Evolutionary conservation across 805 yeast genomes (phyloP).

Genomic region (Metschnikowia kofuensis): DNA sequence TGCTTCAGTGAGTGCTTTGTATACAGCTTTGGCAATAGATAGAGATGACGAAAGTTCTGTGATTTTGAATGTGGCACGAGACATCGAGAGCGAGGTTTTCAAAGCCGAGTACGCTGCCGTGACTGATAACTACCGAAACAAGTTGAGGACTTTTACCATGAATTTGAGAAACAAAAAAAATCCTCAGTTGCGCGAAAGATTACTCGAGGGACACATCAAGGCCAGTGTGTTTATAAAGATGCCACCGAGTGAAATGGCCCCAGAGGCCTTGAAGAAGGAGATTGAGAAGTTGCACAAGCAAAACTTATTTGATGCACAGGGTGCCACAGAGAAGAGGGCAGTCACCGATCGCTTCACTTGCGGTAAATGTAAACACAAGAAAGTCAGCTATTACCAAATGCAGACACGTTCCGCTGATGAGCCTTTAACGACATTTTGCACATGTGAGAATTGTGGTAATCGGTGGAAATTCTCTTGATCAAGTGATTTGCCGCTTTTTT

Average conservation of each 20-base stretch:
- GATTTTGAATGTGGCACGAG: conserved; percentile 61
- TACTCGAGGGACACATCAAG: conserved; percentile 63
- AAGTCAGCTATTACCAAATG: conserved; percentile 95
- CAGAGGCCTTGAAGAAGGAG: conserved; percentile 82
- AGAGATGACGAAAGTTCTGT: conserved; percentile 56
- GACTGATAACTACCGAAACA: conserved; percentile 67
- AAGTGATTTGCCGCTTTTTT: background rate
- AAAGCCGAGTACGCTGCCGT: conserved; percentile 55
- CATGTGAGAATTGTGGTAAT: conserved; percentile 96
- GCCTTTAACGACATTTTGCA: conserved; percentile 96
- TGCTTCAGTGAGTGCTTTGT: conserved; percentile 76
- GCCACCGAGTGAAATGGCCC: conserved; percentile 95
- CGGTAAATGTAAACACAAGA: conserved; percentile 96
- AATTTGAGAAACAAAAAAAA: conserved; percentile 87
- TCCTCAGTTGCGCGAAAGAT: conserved; percentile 72
- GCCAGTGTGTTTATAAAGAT: conserved; percentile 69
- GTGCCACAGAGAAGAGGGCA: conserved; percentile 94
- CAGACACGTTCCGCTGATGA: conserved; percentile 99
- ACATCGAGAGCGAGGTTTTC: conserved; percentile 72
- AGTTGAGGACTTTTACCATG: conserved; percentile 81
- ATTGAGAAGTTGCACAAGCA: conserved; percentile 81
- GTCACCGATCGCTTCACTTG: conserved; percentile 95
- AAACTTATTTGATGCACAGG: conserved; percentile 94
- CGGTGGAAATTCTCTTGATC: conserved; percentile 90
- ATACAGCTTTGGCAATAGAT: conserved; percentile 86